Percentiles rank a stretch among this genome's conserved stretches.
Conservation (phyloP, 1,284 basidiomycete species). For the Fomitopsis palustris region DNA sequence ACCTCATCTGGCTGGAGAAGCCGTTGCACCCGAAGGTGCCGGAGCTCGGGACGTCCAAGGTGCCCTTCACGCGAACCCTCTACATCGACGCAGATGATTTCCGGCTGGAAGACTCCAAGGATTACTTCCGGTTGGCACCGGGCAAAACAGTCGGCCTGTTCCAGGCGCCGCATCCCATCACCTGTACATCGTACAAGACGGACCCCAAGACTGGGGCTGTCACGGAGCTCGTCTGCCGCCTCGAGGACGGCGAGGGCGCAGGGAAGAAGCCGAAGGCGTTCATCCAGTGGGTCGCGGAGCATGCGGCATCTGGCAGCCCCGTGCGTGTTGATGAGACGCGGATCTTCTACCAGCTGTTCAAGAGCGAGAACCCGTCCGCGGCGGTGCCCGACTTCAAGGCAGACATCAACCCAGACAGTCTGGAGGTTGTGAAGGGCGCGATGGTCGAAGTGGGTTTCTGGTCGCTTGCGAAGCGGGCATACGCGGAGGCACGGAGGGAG, state of each 20-base stretch:
- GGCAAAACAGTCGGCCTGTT: conserved; percentile 97
- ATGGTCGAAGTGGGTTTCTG: conserved; percentile 92
- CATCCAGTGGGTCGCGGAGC: conserved; percentile 97
- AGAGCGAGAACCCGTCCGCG: conserved; percentile 85
- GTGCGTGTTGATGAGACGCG: conserved; percentile 87
- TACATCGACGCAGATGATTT: conserved; percentile 98
- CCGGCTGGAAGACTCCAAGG: conserved; percentile 85
- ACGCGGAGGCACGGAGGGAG: conserved; percentile 66
- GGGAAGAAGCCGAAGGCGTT: conserved; percentile 90
- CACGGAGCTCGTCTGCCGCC: conserved; percentile 73
- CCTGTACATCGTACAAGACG: conserved; percentile 85
- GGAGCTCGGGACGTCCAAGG: conserved; percentile 76
- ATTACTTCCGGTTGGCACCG: conserved; percentile 97
- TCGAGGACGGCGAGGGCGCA: conserved; percentile 63
- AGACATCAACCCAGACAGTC: conserved; percentile 77
- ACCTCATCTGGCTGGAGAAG: conserved; percentile 82
- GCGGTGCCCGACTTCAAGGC: conserved; percentile 66
- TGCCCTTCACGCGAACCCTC: conserved; percentile 87
- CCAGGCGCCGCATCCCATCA: conserved; percentile 93
- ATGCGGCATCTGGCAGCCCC: conserved; percentile 75
- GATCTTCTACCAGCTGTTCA: conserved; percentile 93
- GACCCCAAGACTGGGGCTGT: conserved; percentile 73
- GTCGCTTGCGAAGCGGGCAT: conserved; percentile 70
- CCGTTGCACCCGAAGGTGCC: conserved; percentile 94
- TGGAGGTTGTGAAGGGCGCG: conserved; percentile 78